Percentiles rank a stretch among this genome's conserved stretches.
These are phyloP conservation scores for Nitzschia putrida DNA, from an alignment of 108 stramenopile genomes.

Conservation along the genomic window DNA sequence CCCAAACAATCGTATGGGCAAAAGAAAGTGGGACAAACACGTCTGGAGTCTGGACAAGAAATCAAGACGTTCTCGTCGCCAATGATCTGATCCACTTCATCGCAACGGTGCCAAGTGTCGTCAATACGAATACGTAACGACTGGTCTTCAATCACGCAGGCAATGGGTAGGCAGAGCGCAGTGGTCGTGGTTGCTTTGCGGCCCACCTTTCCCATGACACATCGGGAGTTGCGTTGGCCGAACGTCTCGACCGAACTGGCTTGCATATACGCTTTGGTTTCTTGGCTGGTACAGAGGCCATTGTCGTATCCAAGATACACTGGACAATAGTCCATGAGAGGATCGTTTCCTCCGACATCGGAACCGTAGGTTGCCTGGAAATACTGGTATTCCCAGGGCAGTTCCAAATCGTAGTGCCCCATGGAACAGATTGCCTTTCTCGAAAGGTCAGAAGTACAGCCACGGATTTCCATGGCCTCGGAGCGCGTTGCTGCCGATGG, in stretches of 20 bases:
- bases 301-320: slow-evolving; percentile 71
- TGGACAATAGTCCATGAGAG: slow-evolving; percentile 80
- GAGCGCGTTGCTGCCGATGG: slow-evolving; percentile 14
- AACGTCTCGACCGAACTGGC: slow-evolving; percentile 62
- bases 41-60: slow-evolving; percentile 70
- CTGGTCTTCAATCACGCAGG: slow-evolving; percentile 78
- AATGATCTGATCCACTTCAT: slow-evolving; percentile 60
- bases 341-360: slow-evolving; percentile 68
- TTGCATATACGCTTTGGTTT: slow-evolving; percentile 40
- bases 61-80: slow-evolving; percentile 44
- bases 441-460: slow-evolving; percentile 74
- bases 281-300: slow-evolving; percentile 54
- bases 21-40: slow-evolving; percentile 80
- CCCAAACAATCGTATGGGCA: slow-evolving; percentile 78
- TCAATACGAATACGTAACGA: slow-evolving; percentile 67
- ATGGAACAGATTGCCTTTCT: slow-evolving; percentile 82
- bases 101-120: slow-evolving; percentile 66
- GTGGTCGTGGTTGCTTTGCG: slow-evolving; percentile 26
- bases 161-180: slow-evolving; percentile 76
- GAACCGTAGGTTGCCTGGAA: slow-evolving; percentile 57
- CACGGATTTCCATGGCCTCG: slow-evolving; percentile 52
- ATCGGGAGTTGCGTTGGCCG: slow-evolving; percentile 71
- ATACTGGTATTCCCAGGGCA: slow-evolving; percentile 76
- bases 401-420: slow-evolving; percentile 56
- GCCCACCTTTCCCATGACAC: slow-evolving; percentile 58